Percentiles rank a stretch among this genome's conserved stretches.
These are phyloP conservation scores for Globisporangium apiculatum DNA, from an alignment of 352 stramenopile species.

Conservation along the genomic window DNA sequence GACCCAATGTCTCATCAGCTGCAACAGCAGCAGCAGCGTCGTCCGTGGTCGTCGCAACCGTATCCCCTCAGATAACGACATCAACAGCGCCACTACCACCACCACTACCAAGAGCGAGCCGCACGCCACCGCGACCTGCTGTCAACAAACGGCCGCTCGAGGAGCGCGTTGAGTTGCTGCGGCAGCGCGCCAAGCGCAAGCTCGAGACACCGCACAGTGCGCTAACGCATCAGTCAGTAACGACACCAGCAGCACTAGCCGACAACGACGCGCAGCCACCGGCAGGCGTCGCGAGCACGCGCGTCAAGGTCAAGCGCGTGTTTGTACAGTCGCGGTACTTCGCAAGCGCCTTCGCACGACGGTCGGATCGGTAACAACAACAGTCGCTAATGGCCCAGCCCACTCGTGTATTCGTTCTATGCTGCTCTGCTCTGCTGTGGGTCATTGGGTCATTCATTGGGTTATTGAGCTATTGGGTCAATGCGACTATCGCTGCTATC, in stretches of 20 bases:
- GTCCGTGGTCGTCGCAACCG: too few species aligned
- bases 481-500: background rate
- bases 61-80: too few species aligned
- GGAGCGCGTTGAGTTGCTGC: constrained; percentile 5
- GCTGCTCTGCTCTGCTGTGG: background rate
- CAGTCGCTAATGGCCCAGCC: background rate
- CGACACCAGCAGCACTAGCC: constrained; percentile 8
- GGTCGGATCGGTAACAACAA: constrained; percentile 8
- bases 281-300: constrained; percentile 12
- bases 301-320: constrained; percentile 27
- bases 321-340: constrained; percentile 44
- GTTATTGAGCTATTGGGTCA: background rate
- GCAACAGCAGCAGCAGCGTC: too few species aligned
- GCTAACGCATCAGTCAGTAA: background rate
- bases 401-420: background rate
- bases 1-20: too few species aligned
- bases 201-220: background rate
- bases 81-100: too few species aligned
- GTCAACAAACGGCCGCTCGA: constrained; percentile 4
- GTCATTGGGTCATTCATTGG: background rate
- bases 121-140: too few species aligned
- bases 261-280: constrained; percentile 5
- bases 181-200: constrained; percentile 10
- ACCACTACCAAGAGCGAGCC: too few species aligned
- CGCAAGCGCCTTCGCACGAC: constrained; percentile 19